phyloP scores from a whole-genome alignment of 1,284 basidiomycete genomes.

The Irpex lacteus region DNA sequence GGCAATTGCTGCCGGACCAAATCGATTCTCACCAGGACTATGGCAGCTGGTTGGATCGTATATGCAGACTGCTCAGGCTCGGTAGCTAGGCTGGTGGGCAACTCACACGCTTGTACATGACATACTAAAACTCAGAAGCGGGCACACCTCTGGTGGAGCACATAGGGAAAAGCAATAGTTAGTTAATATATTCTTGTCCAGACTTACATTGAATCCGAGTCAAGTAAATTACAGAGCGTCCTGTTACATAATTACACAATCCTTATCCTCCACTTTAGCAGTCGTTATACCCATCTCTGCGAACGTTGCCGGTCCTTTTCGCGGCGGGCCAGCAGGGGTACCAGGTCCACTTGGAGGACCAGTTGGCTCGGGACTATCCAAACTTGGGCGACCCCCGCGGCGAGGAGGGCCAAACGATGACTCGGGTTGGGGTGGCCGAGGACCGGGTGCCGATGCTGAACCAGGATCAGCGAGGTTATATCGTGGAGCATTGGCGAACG shows the following conservation, averaged over 20 bases:
- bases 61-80: too few relatives aligned
- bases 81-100: too few relatives aligned
- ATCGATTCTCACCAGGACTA: too few relatives aligned
- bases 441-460: constrained; percentile 16
- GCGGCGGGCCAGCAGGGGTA: constrained; percentile 6
- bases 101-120: too few relatives aligned
- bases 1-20: too few relatives aligned
- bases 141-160: too few relatives aligned
- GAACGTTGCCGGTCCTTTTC: constrained; percentile 73
- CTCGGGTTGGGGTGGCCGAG: constrained; percentile 10
- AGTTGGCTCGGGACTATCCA: not conserved
- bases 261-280: constrained; percentile 72
- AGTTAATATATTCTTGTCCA: not conserved
- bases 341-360: not conserved
- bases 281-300: constrained; percentile 89
- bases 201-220: not conserved
- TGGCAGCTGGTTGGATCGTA: too few relatives aligned
- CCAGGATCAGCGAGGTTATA: constrained; percentile 29
- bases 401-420: constrained; percentile 9
- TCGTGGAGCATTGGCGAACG: constrained; percentile 26
- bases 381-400: constrained; percentile 3
- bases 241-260: constrained; percentile 77
- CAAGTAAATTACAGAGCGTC: not conserved
- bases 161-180: not conserved
- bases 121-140: too few relatives aligned